These are phyloP conservation scores for Acer campestre DNA, from an alignment of 345 rosid genomes.

Conservation along the genomic window DNA sequence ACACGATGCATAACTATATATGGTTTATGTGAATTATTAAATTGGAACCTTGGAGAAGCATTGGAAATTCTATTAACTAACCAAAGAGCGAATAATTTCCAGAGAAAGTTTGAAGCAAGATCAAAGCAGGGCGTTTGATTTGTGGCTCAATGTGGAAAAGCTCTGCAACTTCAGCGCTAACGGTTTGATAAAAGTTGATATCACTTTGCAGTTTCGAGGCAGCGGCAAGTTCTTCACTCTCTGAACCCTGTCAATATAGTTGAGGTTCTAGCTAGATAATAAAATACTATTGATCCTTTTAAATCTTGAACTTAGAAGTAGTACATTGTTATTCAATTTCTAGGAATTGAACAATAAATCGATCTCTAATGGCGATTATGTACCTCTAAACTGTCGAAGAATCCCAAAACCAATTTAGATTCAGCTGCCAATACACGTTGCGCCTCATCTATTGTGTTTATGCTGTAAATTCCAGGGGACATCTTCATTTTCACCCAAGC, in stretches of 20 bases:
- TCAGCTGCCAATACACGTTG: conserved; percentile 28
- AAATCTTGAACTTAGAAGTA: too few relatives aligned
- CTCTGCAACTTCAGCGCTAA: conserved; percentile 44
- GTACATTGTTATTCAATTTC: too few relatives aligned
- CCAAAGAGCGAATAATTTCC: conserved; percentile 34
- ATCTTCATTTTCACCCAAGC: conserved; percentile 46
- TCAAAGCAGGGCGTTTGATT: conserved; percentile 47
- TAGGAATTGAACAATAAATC: too few relatives aligned
- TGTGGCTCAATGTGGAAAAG: conserved; percentile 33
- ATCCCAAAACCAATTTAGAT: conserved; percentile 44
- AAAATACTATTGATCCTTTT: too few relatives aligned
- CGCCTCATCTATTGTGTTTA: conserved; percentile 40
- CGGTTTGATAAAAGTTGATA: conserved; percentile 46
- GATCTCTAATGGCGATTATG: neutral
- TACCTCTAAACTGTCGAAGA: conserved; percentile 49
- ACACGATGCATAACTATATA: neutral
- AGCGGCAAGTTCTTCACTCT: conserved; percentile 45
- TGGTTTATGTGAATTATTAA: neutral
- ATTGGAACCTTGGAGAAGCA: neutral
- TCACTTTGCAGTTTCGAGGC: conserved; percentile 43
- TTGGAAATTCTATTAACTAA: conserved; percentile 16
- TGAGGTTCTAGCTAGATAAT: too few relatives aligned
- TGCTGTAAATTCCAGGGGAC: conserved; percentile 14
- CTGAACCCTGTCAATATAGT: conserved; percentile 32
- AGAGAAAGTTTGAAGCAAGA: conserved; percentile 35